phyloP scores from a whole-genome alignment of 2,329 filamentous ascomycete genomes.

The Geoglossum cookeanum region DNA sequence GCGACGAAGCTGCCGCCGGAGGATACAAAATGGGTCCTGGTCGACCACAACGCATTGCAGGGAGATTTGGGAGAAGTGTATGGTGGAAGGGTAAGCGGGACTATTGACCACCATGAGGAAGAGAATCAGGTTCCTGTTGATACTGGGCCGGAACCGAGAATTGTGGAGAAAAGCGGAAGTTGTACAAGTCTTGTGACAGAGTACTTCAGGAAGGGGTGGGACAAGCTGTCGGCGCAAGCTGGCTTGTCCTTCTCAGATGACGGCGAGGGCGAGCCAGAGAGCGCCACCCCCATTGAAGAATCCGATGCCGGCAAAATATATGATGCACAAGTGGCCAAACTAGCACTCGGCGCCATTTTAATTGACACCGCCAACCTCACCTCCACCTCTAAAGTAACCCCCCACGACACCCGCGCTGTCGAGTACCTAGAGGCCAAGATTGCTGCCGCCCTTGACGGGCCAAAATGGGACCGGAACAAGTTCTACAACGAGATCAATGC shows the following conservation, averaged over 20 bases:
- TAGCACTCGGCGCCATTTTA: conserved; percentile 52
- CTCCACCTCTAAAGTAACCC: conserved; percentile 40
- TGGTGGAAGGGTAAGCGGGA: conserved; percentile 35
- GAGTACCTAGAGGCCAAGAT: conserved; percentile 33
- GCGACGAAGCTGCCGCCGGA: conserved; percentile 27
- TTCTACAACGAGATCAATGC: conserved; percentile 41
- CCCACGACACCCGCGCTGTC: conserved; percentile 38
- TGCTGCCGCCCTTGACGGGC: conserved; percentile 13
- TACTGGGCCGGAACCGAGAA: conserved; percentile 31
- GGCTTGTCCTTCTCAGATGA: neutral
- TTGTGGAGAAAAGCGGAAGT: conserved; percentile 50
- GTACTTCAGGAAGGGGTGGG: conserved; percentile 39
- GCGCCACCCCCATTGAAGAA: neutral
- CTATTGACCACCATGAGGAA: conserved; percentile 65
- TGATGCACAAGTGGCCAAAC: conserved; percentile 42
- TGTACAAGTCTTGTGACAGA: conserved; percentile 52
- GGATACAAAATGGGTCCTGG: conserved; percentile 50
- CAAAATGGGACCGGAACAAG: conserved; percentile 29
- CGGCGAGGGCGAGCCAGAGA: neutral
- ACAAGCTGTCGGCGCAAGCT: conserved; percentile 19
- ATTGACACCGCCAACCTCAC: conserved; percentile 52
- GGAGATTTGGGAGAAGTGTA: conserved; percentile 39
- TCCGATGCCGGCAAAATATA: conserved; percentile 17
- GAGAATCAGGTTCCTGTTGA: conserved; percentile 35
- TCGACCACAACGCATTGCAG: conserved; percentile 61